Evolutionary conservation across 345 rosid genomes (phyloP).

Genomic region (Turritis glabra): DNA sequence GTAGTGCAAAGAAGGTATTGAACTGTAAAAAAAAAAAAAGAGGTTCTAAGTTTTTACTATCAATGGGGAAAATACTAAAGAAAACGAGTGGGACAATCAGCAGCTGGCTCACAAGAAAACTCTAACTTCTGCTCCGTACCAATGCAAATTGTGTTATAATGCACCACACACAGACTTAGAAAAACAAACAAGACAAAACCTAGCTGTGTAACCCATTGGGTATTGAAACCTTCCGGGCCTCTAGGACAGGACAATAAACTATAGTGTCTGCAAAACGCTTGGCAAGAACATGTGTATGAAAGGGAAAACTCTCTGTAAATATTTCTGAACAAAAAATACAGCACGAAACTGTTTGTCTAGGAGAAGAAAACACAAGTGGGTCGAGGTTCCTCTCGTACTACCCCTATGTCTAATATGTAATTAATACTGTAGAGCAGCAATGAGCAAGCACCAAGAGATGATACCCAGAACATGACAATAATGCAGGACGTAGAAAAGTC

Average conservation of each 20-base stretch:
- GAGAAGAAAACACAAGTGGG: slow-evolving; percentile 30
- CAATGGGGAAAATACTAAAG: slow-evolving; percentile 16
- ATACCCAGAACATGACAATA: neutral
- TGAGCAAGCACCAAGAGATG: slow-evolving; percentile 18
- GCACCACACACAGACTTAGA: neutral
- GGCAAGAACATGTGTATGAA: slow-evolving; percentile 40
- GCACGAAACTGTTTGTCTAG: slow-evolving; percentile 27
- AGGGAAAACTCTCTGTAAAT: slow-evolving; percentile 33
- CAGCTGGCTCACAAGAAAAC: slow-evolving; percentile 24
- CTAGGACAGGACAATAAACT: slow-evolving; percentile 43
- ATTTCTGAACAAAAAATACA: slow-evolving; percentile 17
- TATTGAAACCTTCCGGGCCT: slow-evolving; percentile 43
- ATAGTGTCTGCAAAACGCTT: slow-evolving; percentile 38
- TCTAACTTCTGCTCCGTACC: neutral
- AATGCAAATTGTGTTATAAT: slow-evolving; percentile 12
- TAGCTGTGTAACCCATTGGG: slow-evolving; percentile 38
- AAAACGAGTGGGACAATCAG: slow-evolving; percentile 19
- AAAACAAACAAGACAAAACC: slow-evolving; percentile 32
- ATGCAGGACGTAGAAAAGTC: neutral
- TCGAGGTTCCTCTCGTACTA: slow-evolving; percentile 26
- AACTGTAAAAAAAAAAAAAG: neutral
- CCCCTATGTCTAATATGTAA: slow-evolving; percentile 24
- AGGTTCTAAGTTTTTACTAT: slow-evolving; percentile 7
- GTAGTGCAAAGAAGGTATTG: slow-evolving; percentile 6
- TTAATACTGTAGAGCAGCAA: slow-evolving; percentile 15